Percentiles rank a stretch among this genome's conserved stretches.
Conservation (phyloP, 306 rosid species). For the Cucurbita argyrosperma region DNA sequence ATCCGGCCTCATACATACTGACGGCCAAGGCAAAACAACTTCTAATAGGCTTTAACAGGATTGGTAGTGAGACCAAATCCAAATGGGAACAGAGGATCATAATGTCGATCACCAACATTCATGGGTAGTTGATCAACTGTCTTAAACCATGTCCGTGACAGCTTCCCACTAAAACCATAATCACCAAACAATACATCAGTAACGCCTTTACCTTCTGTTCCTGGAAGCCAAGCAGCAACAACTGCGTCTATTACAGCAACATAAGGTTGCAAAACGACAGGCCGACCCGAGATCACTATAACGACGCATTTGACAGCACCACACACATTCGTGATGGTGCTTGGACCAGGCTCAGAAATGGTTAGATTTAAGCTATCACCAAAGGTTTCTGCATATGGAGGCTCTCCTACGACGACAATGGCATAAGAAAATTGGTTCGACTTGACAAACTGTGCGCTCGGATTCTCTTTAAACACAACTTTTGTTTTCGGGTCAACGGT, state of each 20-base stretch:
- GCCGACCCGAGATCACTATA: conserved; percentile 19
- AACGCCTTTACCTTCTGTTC: conserved; percentile 27
- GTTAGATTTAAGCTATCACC: conserved; percentile 27
- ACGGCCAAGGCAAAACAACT: too few species aligned
- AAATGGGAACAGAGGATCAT: conserved; percentile 27
- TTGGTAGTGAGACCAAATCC: conserved; percentile 26
- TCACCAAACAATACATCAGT: conserved; percentile 27
- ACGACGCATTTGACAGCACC: conserved; percentile 25
- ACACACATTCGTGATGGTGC: conserved; percentile 19
- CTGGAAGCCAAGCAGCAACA: conserved; percentile 35
- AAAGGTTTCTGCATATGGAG: conserved; percentile 22
- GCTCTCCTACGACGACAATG: conserved; percentile 28
- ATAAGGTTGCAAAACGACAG: conserved; percentile 20
- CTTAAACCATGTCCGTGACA: conserved; percentile 26
- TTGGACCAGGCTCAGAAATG: conserved; percentile 9
- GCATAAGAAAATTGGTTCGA: conserved; percentile 15
- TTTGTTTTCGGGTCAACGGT: not conserved
- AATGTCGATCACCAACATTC: conserved; percentile 23
- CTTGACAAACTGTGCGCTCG: conserved; percentile 10
- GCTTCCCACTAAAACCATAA: conserved; percentile 22
- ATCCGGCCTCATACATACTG: too few species aligned
- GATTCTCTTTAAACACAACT: conserved; percentile 7
- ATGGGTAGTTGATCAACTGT: conserved; percentile 29
- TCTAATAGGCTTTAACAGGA: not conserved
- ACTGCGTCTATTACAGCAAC: conserved; percentile 14